Conservation (phyloP, 2,329 filamentous ascomycete genomes). For the Aspergillus tubingensis region DNA sequence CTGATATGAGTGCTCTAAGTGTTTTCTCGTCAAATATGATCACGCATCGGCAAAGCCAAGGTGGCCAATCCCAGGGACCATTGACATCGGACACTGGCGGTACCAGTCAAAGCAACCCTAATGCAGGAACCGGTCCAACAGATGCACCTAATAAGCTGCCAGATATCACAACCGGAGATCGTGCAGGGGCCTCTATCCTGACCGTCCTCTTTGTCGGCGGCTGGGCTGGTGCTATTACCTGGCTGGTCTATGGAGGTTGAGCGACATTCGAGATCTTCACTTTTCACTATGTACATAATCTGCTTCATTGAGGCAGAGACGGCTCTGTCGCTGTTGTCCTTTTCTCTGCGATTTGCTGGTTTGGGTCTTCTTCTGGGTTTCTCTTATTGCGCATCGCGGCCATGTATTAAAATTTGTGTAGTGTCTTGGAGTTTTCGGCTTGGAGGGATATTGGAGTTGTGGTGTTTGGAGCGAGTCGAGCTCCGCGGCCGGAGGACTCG, state of each 20-base stretch:
- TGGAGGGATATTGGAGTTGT: neutral
- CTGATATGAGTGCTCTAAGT: slow-evolving; percentile 45
- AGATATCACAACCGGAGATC: slow-evolving; percentile 37
- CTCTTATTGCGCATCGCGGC: neutral
- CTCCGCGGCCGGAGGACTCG: neutral
- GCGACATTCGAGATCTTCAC: neutral
- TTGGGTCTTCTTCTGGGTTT: neutral
- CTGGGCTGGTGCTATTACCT: slow-evolving; percentile 32
- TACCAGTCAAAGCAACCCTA: slow-evolving; percentile 54
- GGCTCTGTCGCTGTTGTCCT: neutral
- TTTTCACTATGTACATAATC: neutral
- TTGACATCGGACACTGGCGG: slow-evolving; percentile 57
- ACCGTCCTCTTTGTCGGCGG: slow-evolving; percentile 33
- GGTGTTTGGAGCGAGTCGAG: neutral
- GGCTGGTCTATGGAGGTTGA: slow-evolving; percentile 33
- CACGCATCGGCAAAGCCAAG: slow-evolving; percentile 29
- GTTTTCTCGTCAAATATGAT: slow-evolving; percentile 37
- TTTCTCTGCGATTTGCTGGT: neutral
- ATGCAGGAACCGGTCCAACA: slow-evolving; percentile 37
- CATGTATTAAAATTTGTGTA: neutral
- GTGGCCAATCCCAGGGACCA: slow-evolving; percentile 29
- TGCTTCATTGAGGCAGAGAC: neutral
- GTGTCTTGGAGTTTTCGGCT: neutral
- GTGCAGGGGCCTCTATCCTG: slow-evolving; percentile 39
- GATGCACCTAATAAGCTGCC: slow-evolving; percentile 14